Percentiles rank a stretch among this genome's conserved stretches.
Evolutionary conservation across 2,329 filamentous ascomycete species (phyloP).

Genomic region (Coleophoma cylindrospora): DNA sequence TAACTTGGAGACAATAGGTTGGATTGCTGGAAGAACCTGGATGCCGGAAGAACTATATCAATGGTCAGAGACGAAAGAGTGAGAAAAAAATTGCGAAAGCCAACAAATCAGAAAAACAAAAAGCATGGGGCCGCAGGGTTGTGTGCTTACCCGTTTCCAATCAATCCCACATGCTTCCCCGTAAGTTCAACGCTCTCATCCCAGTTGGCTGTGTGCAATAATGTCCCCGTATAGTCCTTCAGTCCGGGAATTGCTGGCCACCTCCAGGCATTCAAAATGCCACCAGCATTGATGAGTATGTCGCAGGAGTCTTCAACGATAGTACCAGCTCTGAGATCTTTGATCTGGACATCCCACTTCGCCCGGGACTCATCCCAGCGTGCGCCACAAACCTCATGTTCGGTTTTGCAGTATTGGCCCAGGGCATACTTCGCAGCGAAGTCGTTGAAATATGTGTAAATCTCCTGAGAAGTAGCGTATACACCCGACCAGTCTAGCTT

Average conservation of each 20-base stretch:
- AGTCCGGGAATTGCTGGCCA: constrained; percentile 41
- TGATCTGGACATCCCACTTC: constrained; percentile 32
- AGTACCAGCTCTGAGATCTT: constrained; percentile 24
- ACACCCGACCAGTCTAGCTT: neutral
- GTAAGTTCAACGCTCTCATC: constrained; percentile 32
- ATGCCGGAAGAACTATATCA: constrained; percentile 31
- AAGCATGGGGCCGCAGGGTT: too few species aligned
- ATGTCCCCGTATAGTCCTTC: constrained; percentile 33
- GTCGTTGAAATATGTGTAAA: neutral
- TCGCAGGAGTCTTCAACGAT: constrained; percentile 10
- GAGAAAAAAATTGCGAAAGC: too few species aligned
- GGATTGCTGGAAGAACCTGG: constrained; percentile 41
- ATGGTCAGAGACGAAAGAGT: too few species aligned
- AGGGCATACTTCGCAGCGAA: neutral
- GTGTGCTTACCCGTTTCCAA: constrained; percentile 33
- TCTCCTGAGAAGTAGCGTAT: neutral
- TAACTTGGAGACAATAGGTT: constrained; percentile 33
- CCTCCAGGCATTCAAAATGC: constrained; percentile 38
- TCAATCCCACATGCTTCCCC: constrained; percentile 35
- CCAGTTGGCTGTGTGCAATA: constrained; percentile 41
- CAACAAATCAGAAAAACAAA: too few species aligned
- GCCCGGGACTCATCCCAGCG: neutral
- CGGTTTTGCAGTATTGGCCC: neutral
- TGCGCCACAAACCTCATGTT: neutral
- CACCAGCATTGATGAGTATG: constrained; percentile 15